phyloP scores from a whole-genome alignment of 2,329 filamentous ascomycete genomes.

The Botryotinia narcissicola region DNA sequence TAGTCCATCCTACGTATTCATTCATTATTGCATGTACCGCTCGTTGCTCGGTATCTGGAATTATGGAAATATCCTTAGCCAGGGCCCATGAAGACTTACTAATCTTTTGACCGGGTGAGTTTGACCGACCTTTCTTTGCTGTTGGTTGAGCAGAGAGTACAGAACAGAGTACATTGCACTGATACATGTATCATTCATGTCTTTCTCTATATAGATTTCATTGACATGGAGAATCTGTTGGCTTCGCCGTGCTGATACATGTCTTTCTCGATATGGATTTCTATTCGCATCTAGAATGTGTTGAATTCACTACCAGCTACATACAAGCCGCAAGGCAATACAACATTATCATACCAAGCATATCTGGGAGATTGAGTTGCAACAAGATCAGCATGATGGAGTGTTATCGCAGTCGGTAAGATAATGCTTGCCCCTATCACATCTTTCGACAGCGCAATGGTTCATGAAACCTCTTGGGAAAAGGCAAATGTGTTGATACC shows the following conservation, averaged over 20 bases:
- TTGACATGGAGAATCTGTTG: background rate
- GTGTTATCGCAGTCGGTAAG: background rate
- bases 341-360: background rate
- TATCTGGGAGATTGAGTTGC: background rate
- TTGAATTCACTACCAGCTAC: background rate
- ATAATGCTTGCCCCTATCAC: conserved; percentile 4
- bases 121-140: conserved; percentile 2
- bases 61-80: background rate
- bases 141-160: background rate
- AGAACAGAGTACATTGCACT: background rate
- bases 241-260: background rate
- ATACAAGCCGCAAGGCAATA: background rate
- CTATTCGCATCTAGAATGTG: background rate
- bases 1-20: background rate
- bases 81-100: background rate
- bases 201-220: background rate
- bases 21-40: background rate
- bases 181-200: background rate
- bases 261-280: background rate
- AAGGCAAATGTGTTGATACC: background rate
- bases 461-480: background rate
- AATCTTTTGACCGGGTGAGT: background rate
- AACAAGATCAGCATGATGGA: background rate
- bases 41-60: background rate
- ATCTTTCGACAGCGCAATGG: background rate